Conservation (phyloP, 2,329 filamentous ascomycete species). For the Phaeophleospora eucalypticola region DNA sequence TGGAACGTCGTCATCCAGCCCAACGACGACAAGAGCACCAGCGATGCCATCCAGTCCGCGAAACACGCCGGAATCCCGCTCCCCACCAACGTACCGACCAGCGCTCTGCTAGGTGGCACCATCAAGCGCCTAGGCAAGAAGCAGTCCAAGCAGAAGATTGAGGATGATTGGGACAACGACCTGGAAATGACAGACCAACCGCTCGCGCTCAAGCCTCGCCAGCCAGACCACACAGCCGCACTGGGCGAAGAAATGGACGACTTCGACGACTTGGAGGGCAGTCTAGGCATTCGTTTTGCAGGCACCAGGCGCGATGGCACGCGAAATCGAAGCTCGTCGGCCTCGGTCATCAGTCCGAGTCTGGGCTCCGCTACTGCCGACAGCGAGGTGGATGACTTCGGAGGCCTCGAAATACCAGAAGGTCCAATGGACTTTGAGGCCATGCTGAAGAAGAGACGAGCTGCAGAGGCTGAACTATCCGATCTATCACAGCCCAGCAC, state of each 20-base stretch:
- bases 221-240: constrained; percentile 30
- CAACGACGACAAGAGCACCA: constrained; percentile 77
- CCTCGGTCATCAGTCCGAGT: constrained; percentile 86
- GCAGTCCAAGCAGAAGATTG: constrained; percentile 41
- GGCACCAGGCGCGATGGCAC: constrained; percentile 71
- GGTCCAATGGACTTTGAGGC: constrained; percentile 80
- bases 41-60: constrained; percentile 82
- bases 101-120: constrained; percentile 83
- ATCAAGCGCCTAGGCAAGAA: constrained; percentile 78
- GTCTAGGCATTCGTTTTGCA: constrained; percentile 82
- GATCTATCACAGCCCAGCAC: constrained; percentile 35
- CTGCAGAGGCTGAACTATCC: constrained; percentile 38
- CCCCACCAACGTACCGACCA: constrained; percentile 78
- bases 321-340: constrained; percentile 79
- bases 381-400: constrained; percentile 88
- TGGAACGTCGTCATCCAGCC: constrained; percentile 80
- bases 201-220: constrained; percentile 41
- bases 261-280: constrained; percentile 90
- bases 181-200: constrained; percentile 42
- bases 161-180: constrained; percentile 51
- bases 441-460: constrained; percentile 68
- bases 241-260: constrained; percentile 57
- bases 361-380: constrained; percentile 89
- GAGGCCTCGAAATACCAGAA: constrained; percentile 79
- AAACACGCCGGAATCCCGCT: constrained; percentile 88